These are phyloP conservation scores for Psilocybe sp. DNA, from an alignment of 768 basidiomycete species.

Conservation along the genomic window DNA sequence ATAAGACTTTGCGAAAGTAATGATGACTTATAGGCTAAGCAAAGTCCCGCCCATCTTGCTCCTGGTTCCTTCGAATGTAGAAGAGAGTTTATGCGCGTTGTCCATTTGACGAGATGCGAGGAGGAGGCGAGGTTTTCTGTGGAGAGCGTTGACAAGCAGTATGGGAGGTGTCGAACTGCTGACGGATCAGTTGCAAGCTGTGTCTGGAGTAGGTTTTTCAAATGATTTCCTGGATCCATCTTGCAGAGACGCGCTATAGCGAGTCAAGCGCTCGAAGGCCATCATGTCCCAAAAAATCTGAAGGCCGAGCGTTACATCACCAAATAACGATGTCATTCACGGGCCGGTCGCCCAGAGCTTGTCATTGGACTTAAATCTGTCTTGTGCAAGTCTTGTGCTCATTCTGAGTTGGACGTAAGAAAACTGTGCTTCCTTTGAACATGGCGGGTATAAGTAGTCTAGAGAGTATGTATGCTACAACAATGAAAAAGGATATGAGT, in stretches of 20 bases:
- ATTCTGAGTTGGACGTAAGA: too few relatives aligned
- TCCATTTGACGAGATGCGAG: slow-evolving; percentile 72
- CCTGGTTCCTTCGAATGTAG: slow-evolving; percentile 77
- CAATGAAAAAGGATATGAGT: too few relatives aligned
- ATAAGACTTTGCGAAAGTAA: slow-evolving; percentile 55
- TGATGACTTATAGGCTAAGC: slow-evolving; percentile 67
- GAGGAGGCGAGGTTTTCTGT: slow-evolving; percentile 55
- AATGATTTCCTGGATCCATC: slow-evolving; percentile 50
- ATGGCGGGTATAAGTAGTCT: too few relatives aligned
- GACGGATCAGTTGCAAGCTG: slow-evolving; percentile 71
- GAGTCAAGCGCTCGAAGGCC: too few relatives aligned
- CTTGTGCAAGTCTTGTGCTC: too few relatives aligned
- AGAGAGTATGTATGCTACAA: too few relatives aligned
- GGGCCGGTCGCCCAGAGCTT: too few relatives aligned
- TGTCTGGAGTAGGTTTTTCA: slow-evolving; percentile 65
- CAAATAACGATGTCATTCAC: too few relatives aligned
- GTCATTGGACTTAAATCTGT: too few relatives aligned
- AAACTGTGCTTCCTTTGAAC: too few relatives aligned
- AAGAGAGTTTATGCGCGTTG: slow-evolving; percentile 66
- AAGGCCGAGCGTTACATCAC: too few relatives aligned
- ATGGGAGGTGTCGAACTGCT: slow-evolving; percentile 56
- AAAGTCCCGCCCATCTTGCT: slow-evolving; percentile 78
- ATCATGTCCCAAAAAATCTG: too few relatives aligned
- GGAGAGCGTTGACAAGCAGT: slow-evolving; percentile 54
- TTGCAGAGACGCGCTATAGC: background rate